Percentiles rank a stretch among this genome's conserved stretches.
Conservation (phyloP, 441 rosid species). For the Hura crepitans region DNA sequence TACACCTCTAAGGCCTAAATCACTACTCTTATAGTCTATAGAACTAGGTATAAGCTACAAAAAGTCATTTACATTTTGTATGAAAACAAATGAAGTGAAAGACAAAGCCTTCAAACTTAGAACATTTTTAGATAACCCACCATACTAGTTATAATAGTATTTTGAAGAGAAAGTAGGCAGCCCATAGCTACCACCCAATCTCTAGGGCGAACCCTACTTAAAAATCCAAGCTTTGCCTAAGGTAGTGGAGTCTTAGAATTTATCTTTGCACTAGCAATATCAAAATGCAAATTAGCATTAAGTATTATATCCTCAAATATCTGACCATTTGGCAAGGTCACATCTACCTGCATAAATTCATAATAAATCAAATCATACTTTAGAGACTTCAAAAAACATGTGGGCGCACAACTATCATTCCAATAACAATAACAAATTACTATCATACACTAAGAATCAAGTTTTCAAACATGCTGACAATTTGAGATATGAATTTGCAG, state of each 20-base stretch:
- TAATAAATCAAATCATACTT: neutral
- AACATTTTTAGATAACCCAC: slow-evolving; percentile 50
- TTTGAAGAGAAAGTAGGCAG: slow-evolving; percentile 87
- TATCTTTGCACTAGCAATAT: slow-evolving; percentile 84
- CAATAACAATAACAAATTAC: neutral
- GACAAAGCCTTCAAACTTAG: neutral
- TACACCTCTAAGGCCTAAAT: slow-evolving; percentile 83
- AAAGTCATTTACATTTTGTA: neutral
- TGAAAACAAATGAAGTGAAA: neutral
- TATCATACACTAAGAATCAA: neutral
- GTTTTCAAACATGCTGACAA: neutral
- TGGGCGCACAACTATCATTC: neutral
- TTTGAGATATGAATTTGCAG: neutral
- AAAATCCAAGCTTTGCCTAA: slow-evolving; percentile 72
- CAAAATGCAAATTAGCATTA: slow-evolving; percentile 78
- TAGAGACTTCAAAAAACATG: neutral
- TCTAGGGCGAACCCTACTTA: slow-evolving; percentile 81
- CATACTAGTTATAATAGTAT: slow-evolving; percentile 85
- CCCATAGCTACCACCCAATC: slow-evolving; percentile 92
- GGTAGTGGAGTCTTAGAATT: slow-evolving; percentile 72
- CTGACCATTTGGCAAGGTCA: slow-evolving; percentile 89
- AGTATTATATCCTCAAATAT: slow-evolving; percentile 71
- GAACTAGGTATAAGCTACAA: slow-evolving; percentile 41
- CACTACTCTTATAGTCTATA: slow-evolving; percentile 92
- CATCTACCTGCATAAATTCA: slow-evolving; percentile 55